Evolutionary conservation across 768 basidiomycete genomes (phyloP).

Genomic region (Tephrocybe sp.): DNA sequence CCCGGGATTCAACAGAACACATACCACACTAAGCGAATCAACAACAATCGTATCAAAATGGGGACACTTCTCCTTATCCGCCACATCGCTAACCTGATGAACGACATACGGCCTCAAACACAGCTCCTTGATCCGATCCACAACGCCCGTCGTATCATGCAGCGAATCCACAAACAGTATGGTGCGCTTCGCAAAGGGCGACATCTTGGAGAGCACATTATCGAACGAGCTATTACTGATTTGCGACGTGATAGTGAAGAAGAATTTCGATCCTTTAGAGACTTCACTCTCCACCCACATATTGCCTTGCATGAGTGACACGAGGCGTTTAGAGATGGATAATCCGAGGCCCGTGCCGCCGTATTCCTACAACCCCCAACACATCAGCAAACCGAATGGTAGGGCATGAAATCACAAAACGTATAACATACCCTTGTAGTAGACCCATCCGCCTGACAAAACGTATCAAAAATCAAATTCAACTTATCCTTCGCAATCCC

Average conservation of each 20-base stretch:
- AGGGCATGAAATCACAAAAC: no score
- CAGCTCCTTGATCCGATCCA: conserved; percentile 72
- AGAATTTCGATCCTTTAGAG: conserved; percentile 89
- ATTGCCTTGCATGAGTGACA: conserved; percentile 95
- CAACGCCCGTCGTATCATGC: conserved; percentile 70
- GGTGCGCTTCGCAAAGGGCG: conserved; percentile 81
- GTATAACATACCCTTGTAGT: conserved; percentile 86
- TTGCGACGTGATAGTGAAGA: conserved; percentile 92
- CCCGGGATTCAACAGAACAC: conserved; percentile 23
- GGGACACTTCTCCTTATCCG: conserved; percentile 76
- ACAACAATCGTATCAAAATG: conserved; percentile 96
- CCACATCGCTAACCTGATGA: conserved; percentile 76
- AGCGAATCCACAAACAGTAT: conserved; percentile 92
- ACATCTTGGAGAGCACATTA: conserved; percentile 71
- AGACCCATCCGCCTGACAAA: conserved; percentile 97
- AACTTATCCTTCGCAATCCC: conserved; percentile 98
- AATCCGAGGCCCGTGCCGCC: conserved; percentile 95
- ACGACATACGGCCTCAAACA: conserved; percentile 76
- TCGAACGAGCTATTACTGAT: conserved; percentile 76
- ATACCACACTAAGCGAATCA: conserved; percentile 80
- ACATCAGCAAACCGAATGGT: conserved; percentile 10
- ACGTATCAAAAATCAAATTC: conserved; percentile 98
- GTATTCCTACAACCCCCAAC: conserved; percentile 64
- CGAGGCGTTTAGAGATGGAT: conserved; percentile 96
- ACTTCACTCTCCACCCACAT: conserved; percentile 99